A percentile compares a stretch with the other conserved stretches of the same genome.
Evolutionary conservation across 2,329 filamentous ascomycete species (phyloP).

Genomic region (Fusarium sp.): DNA sequence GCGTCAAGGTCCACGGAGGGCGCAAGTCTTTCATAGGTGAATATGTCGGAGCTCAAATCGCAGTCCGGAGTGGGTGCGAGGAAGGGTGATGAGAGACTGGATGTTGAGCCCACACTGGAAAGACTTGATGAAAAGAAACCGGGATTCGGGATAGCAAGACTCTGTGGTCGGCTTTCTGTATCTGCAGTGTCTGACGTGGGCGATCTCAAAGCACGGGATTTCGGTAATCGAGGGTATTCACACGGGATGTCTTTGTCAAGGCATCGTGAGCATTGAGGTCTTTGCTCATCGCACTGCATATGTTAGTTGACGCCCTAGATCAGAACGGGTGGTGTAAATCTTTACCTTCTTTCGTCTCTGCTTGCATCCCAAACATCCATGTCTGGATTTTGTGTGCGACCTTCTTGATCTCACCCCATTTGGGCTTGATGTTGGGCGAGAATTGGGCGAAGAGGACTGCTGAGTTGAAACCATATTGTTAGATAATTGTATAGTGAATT

Average conservation of each 20-base stretch:
- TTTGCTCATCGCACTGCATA: slow-evolving; percentile 30
- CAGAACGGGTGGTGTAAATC: accelerated
- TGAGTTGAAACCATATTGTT: neutral
- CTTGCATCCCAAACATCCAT: slow-evolving; percentile 43
- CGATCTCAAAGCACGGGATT: neutral
- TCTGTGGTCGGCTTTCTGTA: neutral
- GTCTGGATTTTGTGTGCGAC: slow-evolving; percentile 42
- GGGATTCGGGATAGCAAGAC: neutral
- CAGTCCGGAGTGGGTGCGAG: slow-evolving; percentile 12
- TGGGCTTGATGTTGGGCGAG: slow-evolving; percentile 2
- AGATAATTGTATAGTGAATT: no score
- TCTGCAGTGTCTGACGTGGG: neutral
- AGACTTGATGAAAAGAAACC: neutral
- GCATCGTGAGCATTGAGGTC: slow-evolving; percentile 37
- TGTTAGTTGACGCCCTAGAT: neutral
- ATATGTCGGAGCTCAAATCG: neutral
- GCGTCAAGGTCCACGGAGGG: slow-evolving; percentile 31
- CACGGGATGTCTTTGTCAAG: slow-evolving; percentile 20
- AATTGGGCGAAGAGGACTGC: neutral
- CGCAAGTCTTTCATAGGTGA: neutral
- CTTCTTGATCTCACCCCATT: slow-evolving; percentile 22
- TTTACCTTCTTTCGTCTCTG: slow-evolving; percentile 41
- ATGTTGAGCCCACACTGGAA: neutral
- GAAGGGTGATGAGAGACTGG: slow-evolving; percentile 14
- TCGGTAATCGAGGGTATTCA: slow-evolving; percentile 23